Conservation (phyloP, 495 filamentous ascomycete genomes). For the Aspergillus nidulans region DNA sequence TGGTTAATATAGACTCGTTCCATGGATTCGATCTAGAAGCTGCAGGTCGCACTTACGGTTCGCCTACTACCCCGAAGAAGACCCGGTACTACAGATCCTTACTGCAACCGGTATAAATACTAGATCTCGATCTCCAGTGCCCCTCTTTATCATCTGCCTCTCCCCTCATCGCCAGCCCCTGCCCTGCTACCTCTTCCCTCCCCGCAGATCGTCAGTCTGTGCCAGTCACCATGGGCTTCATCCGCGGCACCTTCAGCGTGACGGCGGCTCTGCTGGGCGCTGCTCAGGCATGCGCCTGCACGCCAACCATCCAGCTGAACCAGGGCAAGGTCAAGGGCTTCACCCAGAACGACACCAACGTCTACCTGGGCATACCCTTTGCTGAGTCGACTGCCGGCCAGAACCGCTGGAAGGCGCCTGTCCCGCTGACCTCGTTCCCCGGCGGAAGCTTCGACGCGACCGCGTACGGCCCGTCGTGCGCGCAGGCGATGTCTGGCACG, state of each 20-base stretch:
- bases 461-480: conserved; percentile 21
- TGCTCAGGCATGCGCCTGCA: background rate
- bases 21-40: background rate
- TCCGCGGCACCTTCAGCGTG: conserved; percentile 7
- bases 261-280: conserved; percentile 10
- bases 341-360: conserved; percentile 19
- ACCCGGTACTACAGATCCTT: background rate
- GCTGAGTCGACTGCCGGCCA: conserved; percentile 23
- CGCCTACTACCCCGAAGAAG: background rate
- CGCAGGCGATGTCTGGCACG: conserved; percentile 24
- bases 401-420: conserved; percentile 27
- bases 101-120: background rate
- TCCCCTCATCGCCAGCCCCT: no score
- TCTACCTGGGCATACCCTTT: conserved; percentile 28
- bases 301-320: conserved; percentile 8
- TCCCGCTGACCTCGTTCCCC: conserved; percentile 9
- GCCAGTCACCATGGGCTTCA: conserved; percentile 11
- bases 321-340: conserved; percentile 21
- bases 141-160: background rate
- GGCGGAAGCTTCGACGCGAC: conserved; percentile 19
- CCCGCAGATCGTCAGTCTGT: no score
- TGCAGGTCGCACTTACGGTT: background rate
- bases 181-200: background rate
- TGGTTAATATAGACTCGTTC: background rate
- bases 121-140: no score